These are phyloP conservation scores for Pichia exigua DNA, from an alignment of 805 yeast species.

Conservation along the genomic window DNA sequence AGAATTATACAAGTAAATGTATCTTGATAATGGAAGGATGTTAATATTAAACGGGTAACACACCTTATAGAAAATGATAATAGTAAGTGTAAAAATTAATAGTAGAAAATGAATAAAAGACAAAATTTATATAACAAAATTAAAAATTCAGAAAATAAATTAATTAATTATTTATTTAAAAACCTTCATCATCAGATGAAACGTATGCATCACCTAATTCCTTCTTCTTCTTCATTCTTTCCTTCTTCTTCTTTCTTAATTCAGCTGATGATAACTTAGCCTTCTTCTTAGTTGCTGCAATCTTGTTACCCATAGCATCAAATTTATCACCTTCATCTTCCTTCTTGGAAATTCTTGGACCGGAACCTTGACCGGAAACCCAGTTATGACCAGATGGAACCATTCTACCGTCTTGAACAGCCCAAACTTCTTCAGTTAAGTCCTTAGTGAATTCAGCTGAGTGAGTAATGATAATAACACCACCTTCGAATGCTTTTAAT, in stretches of 20 bases:
- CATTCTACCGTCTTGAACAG: constrained; percentile 96
- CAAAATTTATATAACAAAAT: background rate
- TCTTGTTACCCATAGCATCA: constrained; percentile 99
- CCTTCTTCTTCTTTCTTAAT: constrained; percentile 99
- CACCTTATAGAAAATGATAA: background rate
- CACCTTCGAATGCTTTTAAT: constrained; percentile 98
- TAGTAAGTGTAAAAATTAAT: background rate
- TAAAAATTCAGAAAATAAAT: background rate
- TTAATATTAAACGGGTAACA: background rate
- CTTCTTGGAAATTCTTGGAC: constrained; percentile 98
- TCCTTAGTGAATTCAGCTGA: constrained; percentile 99
- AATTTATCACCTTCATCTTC: constrained; percentile 93
- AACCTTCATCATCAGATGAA: constrained; percentile 83
- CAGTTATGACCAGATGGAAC: constrained; percentile 99
- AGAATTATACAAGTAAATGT: too few relatives aligned
- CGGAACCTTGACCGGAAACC: constrained; percentile 99
- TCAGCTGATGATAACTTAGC: constrained; percentile 97
- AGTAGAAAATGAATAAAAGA: background rate
- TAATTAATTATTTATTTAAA: constrained; percentile 32
- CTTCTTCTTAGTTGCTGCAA: constrained; percentile 93
- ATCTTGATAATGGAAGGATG: background rate
- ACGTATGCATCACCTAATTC: constrained; percentile 98
- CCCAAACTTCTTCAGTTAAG: constrained; percentile 99
- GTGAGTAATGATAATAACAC: constrained; percentile 99
- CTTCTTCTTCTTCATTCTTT: constrained; percentile 99